Percentiles rank a stretch among this genome's conserved stretches.
Conservation (phyloP, 306 rosid genomes). For the Fragaria ananassa region DNA sequence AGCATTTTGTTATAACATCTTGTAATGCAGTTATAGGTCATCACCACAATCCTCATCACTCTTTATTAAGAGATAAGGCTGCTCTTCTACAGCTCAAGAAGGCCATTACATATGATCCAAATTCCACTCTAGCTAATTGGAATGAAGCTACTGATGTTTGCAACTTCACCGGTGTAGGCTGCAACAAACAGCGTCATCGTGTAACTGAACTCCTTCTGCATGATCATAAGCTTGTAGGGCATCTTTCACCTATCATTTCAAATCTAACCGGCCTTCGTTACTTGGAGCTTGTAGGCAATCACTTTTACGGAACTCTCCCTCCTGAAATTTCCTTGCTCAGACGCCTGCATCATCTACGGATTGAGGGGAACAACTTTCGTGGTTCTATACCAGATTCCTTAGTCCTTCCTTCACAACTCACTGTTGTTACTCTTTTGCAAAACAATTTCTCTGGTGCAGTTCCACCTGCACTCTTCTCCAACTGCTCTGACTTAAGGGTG, state of each 20-base stretch:
- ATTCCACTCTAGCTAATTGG: conserved; percentile 53
- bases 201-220: conserved; percentile 34
- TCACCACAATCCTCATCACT: conserved; percentile 32
- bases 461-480: conserved; percentile 55
- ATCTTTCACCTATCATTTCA: conserved; percentile 52
- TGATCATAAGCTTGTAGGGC: conserved; percentile 40
- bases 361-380: conserved; percentile 40
- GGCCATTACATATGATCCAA: conserved; percentile 41
- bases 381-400: conserved; percentile 57
- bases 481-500: conserved; percentile 39
- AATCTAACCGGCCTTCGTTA: conserved; percentile 63
- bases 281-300: conserved; percentile 31
- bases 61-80: conserved; percentile 46
- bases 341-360: conserved; percentile 36
- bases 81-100: conserved; percentile 52
- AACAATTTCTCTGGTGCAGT: conserved; percentile 42
- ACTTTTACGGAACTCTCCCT: conserved; percentile 47
- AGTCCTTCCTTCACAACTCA: conserved; percentile 42
- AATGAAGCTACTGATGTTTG: conserved; percentile 46
- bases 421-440: conserved; percentile 16
- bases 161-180: conserved; percentile 49
- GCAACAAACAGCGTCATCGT: conserved; percentile 41
- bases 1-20: conserved; percentile 27
- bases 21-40: conserved; percentile 23
- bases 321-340: conserved; percentile 42